Conservation (phyloP, 495 filamentous ascomycete species). For the Aspergillus sparsus region DNA sequence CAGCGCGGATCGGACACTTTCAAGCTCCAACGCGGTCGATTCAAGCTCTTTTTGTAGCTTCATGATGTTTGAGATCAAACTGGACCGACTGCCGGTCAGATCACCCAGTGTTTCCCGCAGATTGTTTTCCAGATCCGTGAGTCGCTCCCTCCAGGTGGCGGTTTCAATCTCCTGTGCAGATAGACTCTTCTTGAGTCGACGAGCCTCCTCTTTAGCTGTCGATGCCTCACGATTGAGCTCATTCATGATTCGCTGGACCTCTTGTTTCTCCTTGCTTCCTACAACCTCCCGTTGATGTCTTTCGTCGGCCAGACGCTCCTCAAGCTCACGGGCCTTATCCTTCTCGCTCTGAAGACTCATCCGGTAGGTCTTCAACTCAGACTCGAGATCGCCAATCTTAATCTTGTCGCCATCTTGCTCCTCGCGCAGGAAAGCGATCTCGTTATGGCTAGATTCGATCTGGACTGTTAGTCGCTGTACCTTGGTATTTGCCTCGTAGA, state of each 20-base stretch:
- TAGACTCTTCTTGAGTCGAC: conserved; percentile 76
- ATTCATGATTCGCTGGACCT: conserved; percentile 76
- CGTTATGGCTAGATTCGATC: conserved; percentile 85
- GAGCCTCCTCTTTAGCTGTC: conserved; percentile 81
- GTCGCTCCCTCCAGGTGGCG: conserved; percentile 81
- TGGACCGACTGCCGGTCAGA: conserved; percentile 82
- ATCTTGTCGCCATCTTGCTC: conserved; percentile 99
- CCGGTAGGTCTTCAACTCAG: conserved; percentile 71
- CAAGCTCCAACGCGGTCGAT: conserved; percentile 75
- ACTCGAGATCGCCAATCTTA: conserved; percentile 90
- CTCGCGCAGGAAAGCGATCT: conserved; percentile 93
- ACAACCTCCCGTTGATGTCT: conserved; percentile 83
- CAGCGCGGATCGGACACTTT: conserved; percentile 70
- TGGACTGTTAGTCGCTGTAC: conserved; percentile 83
- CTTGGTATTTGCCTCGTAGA: conserved; percentile 81
- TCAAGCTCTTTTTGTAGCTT: conserved; percentile 89
- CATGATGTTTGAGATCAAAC: conserved; percentile 80
- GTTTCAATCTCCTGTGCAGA: conserved; percentile 83
- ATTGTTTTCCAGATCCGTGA: conserved; percentile 85
- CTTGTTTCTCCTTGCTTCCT: conserved; percentile 84
- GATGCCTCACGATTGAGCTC: conserved; percentile 82
- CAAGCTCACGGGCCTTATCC: conserved; percentile 75
- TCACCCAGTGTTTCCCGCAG: conserved; percentile 82
- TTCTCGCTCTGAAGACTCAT: conserved; percentile 74
- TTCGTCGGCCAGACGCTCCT: conserved; percentile 74